Conservation (phyloP, 140 eudicot species). For the Senecio squalidus region DNA sequence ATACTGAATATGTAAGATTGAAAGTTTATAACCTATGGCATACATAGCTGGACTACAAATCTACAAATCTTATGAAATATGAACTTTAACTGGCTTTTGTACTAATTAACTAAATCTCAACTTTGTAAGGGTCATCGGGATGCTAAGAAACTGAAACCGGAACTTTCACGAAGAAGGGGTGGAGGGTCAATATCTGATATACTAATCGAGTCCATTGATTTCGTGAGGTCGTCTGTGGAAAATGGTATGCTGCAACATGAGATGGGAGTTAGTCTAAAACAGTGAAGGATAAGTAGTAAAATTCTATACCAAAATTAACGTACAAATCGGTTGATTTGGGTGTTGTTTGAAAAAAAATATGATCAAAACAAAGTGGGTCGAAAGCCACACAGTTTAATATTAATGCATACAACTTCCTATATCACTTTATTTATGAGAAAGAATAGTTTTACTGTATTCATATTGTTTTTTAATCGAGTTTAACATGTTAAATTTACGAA, state of each 20-base stretch:
- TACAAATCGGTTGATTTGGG: not conserved
- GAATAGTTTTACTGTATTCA: no score
- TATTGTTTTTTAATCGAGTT: no score
- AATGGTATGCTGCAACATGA: slow-evolving; percentile 86
- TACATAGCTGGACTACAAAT: slow-evolving; percentile 22
- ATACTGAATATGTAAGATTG: not conserved
- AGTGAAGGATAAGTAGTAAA: not conserved
- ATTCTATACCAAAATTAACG: no score
- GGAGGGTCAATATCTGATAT: slow-evolving; percentile 85
- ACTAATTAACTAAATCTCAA: slow-evolving; percentile 14
- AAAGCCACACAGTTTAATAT: not conserved
- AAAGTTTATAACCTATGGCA: slow-evolving; percentile 13
- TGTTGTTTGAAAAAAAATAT: not conserved
- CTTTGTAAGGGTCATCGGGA: slow-evolving; percentile 7
- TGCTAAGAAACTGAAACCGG: slow-evolving; percentile 59
- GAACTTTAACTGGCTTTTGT: not conserved
- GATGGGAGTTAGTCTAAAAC: slow-evolving; percentile 3
- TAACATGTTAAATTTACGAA: not conserved
- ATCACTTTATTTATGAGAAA: no score
- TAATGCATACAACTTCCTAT: not conserved
- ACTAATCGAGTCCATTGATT: slow-evolving; percentile 69
- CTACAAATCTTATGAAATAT: not conserved
- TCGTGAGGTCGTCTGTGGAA: slow-evolving; percentile 76
- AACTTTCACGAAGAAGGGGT: slow-evolving; percentile 60
- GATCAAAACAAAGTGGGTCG: not conserved